Base-by-base conservation (phyloP, 1,284 basidiomycete genomes). In the Apiotrichum akiyoshidainum region DNA sequence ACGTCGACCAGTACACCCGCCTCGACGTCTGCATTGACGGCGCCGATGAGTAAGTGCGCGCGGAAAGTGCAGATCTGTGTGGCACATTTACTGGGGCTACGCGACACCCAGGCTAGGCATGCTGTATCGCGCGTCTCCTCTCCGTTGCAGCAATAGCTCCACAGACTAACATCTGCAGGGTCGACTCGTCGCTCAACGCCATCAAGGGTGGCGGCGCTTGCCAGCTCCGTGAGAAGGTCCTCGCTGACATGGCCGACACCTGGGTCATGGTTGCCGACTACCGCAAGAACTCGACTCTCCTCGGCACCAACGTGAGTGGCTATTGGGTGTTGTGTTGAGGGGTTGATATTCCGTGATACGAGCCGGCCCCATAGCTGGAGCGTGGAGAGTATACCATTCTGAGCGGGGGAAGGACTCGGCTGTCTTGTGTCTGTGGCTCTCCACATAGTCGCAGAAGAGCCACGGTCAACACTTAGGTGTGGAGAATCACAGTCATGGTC, bases 151-250 rank as follows among this genome's bases (percentile, higher is more conserved):
- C n/a, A n/a, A n/a, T n/a, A 31, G 26, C 7, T 7, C 19, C 2
- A n/a, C 26, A 2, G 31, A 46, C 55, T 51, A 8, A 55, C 53
- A 17, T 34, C 2, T 41, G 37, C 68, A 94, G 91, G 78, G 92
- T 97, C 37, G 94, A 98, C 78, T 78, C 82, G 45, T 79, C 86
- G 42, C 81, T 99, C 55, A 96, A 99, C 80, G 90, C 90, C 62
- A 95, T 99, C 81, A 99, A 99, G 79, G 95, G 95, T 14, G 95
- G 95, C 57, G 95, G 95, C 12, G 95, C 93, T 1, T 98, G 95
- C 77, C 96, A 99, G 69, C 80, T 99, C 39, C 86, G 94, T 40
- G 96, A 99, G 80, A 99, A 99, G 78, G 93, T 99, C 4, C 84
- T 99, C 19, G 94, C 92, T 4, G 95, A 98, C 76, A 92, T 92